phyloP scores from a whole-genome alignment of 805 yeast species.

The Metschnikowia similis region DNA sequence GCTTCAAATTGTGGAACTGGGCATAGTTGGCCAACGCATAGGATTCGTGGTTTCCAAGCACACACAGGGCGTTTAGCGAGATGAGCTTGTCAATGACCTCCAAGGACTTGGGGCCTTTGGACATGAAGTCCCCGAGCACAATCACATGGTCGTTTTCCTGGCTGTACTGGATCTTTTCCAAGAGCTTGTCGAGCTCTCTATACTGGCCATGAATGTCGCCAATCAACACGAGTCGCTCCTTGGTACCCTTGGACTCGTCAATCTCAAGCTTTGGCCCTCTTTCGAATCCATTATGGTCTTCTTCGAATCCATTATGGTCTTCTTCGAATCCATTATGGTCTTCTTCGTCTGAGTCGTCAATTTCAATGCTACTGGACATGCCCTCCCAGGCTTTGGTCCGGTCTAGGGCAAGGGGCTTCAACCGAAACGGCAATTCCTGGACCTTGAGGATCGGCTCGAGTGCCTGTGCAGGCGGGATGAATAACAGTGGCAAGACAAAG shows the following conservation, averaged over 20 bases:
- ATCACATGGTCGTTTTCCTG: conserved; percentile 53
- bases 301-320: not conserved
- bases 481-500: conserved; percentile 29
- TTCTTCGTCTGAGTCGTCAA: not conserved
- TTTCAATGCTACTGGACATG: not conserved
- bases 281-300: not conserved
- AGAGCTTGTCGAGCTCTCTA: conserved; percentile 48
- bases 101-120: conserved; percentile 77
- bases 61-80: conserved; percentile 58
- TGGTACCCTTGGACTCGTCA: not conserved
- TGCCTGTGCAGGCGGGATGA: conserved; percentile 30
- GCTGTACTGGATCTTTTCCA: conserved; percentile 47
- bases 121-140: conserved; percentile 77
- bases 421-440: conserved; percentile 19
- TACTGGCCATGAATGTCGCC: conserved; percentile 90
- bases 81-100: conserved; percentile 58
- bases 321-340: not conserved
- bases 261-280: too few relatives aligned
- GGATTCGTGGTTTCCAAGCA: conserved; percentile 87
- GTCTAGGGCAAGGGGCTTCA: conserved; percentile 22
- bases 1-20: conserved; percentile 46
- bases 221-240: conserved; percentile 56
- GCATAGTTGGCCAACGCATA: conserved; percentile 64
- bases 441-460: conserved; percentile 25
- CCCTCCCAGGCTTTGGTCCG: not conserved